phyloP scores from a whole-genome alignment of 306 rosid genomes.

The Cicer chorassanicum region DNA sequence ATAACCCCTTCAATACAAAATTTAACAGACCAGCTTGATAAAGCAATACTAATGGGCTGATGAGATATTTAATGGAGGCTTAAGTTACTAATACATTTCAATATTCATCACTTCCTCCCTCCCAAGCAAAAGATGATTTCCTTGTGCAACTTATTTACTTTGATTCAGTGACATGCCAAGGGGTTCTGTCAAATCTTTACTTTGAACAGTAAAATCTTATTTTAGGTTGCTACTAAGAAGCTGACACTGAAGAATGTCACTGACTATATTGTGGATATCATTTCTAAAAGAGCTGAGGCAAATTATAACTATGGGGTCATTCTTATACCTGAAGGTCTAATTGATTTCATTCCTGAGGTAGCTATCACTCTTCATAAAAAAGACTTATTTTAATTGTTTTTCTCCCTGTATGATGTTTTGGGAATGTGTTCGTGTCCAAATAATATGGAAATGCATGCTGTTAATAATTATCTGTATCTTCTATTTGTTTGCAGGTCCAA shows the following conservation, averaged over 20 bases:
- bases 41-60: slow-evolving; percentile 24
- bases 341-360: slow-evolving; percentile 99
- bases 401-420: slow-evolving; percentile 19
- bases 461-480: slow-evolving; percentile 18
- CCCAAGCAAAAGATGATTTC: background rate
- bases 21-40: background rate
- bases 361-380: slow-evolving; percentile 26
- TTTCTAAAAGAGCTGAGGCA: slow-evolving; percentile 78
- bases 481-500: slow-evolving; percentile 69
- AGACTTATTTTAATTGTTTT: slow-evolving; percentile 13
- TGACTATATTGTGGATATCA: slow-evolving; percentile 80
- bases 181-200: slow-evolving; percentile 12
- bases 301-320: slow-evolving; percentile 96
- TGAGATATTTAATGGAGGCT: slow-evolving; percentile 33
- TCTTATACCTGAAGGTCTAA: slow-evolving; percentile 96
- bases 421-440: slow-evolving; percentile 19
- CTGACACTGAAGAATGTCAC: slow-evolving; percentile 93
- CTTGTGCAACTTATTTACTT: slow-evolving; percentile 28
- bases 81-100: slow-evolving; percentile 7
- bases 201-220: slow-evolving; percentile 42
- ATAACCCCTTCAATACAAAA: slow-evolving; percentile 11
- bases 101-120: slow-evolving; percentile 18
- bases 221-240: slow-evolving; percentile 92
- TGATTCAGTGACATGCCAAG: slow-evolving; percentile 21
- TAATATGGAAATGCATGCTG: slow-evolving; percentile 7